Evolutionary conservation across 2,329 filamentous ascomycete species (phyloP), one percentile per base, ranked within the genome.

Genomic region (Aspergillus texensis): DNA sequence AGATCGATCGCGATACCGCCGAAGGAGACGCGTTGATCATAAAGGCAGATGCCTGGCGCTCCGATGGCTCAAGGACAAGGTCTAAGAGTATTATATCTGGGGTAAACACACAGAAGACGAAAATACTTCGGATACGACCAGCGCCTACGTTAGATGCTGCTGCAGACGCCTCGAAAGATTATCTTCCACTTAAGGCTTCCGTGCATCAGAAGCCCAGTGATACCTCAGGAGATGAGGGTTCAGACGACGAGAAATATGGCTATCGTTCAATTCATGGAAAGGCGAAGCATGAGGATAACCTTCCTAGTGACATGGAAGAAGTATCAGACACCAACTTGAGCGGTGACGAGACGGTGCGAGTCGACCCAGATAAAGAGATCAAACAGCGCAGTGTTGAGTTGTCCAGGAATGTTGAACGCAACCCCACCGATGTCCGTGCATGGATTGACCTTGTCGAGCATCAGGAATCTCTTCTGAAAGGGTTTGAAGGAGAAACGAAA

Each of bases 401-500:
- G 9, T 86, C 85, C 3, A 86, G 84, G 14, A 83, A 76, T 34
- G 88, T 93, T 39, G 88, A 90, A 61, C 82, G 89, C 1, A 76
- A 86, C 26, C 92, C 93, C 1, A 76, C 83, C 6, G 86, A 96
- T 71, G 82, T 91, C 24, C 80, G 88, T 48, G 83, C 88, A 21
- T 98, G 94, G 94, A 77, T 96, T 19, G 83, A 86, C 43, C 82
- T 97, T n/a, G 90, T 94, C 53, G 80, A 88, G 9, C 88, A 96
- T 65, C 94, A 98, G 78, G 88, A 93, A 65, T 76, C 78, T 2
- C 81, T 96, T 61, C 79, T 94, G 48, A 80, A 80, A 79, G 71
- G 82, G 73, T 48, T 71, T 6, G 65, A 65, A 39, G 67, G 68
- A 16, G 71, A 77, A 16, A 67, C 63, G 26, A 72, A 81, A 77